Evolutionary conservation across 1,284 basidiomycete genomes (phyloP).

Genomic region (Anthracocystis walkeri): DNA sequence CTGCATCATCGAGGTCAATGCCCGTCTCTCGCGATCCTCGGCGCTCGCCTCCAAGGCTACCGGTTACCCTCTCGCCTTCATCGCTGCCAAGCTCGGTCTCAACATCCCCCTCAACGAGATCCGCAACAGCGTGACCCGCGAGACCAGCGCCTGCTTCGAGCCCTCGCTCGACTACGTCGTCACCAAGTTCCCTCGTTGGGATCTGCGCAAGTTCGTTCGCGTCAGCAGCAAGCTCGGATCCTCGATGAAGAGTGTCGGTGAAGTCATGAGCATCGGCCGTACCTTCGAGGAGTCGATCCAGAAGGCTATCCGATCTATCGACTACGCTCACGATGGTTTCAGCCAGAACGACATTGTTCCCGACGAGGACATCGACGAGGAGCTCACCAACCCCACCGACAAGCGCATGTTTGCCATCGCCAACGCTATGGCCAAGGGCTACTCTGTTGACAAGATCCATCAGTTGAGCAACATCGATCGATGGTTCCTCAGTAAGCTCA

Average conservation of each 20-base stretch:
- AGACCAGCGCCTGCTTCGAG: conserved; percentile 97
- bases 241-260: conserved; percentile 93
- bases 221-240: conserved; percentile 66
- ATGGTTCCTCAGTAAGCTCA: conserved; percentile 94
- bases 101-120: conserved; percentile 98
- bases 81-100: conserved; percentile 96
- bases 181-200: conserved; percentile 99
- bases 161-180: conserved; percentile 96
- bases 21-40: conserved; percentile 97
- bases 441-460: conserved; percentile 95
- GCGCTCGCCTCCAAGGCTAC: conserved; percentile 98
- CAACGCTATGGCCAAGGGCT: conserved; percentile 86
- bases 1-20: conserved; percentile 99
- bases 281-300: conserved; percentile 99
- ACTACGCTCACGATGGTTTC: conserved; percentile 93
- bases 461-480: conserved; percentile 96
- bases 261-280: conserved; percentile 98
- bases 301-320: conserved; percentile 95
- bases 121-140: conserved; percentile 95
- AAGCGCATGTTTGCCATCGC: conserved; percentile 92
- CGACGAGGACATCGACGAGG: conserved; percentile 81
- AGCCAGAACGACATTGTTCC: conserved; percentile 83
- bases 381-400: conserved; percentile 87
- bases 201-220: conserved; percentile 91
- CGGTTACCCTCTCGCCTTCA: conserved; percentile 97